phyloP scores from a whole-genome alignment of 139 green algal species.

The Bryopsis sp. region DNA sequence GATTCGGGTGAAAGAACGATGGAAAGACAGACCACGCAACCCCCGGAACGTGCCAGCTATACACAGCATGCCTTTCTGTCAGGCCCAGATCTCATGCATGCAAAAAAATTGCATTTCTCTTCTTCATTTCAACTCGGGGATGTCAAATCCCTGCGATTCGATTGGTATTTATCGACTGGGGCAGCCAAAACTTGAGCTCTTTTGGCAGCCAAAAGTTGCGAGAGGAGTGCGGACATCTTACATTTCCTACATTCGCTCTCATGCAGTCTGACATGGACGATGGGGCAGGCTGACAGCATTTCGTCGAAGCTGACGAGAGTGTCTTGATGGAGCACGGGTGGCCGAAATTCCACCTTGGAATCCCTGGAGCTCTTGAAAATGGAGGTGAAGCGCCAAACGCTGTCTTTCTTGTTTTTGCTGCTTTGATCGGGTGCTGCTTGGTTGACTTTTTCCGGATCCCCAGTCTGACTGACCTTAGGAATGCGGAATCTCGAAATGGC shows the following conservation, averaged over 20 bases:
- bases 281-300: neutral
- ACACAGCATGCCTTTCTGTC: no score
- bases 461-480: conserved; percentile 9
- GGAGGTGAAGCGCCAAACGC: neutral
- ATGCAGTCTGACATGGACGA: conserved; percentile 9
- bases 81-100: no score
- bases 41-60: no score
- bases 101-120: no score
- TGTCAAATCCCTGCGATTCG: no score
- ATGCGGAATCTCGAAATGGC: neutral
- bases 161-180: no score
- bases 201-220: no score
- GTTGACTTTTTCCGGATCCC: conserved; percentile 1
- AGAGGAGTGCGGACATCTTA: no score
- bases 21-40: no score
- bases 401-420: neutral
- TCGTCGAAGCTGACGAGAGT: conserved; percentile 14
- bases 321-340: neutral
- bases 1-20: no score
- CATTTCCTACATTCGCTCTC: neutral
- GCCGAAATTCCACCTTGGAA: neutral
- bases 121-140: no score
- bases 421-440: neutral
- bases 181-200: no score
- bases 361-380: conserved; percentile 1